A percentile compares a stretch with the other conserved stretches of the same genome.
These are phyloP conservation scores for Orbilia ellipsospora DNA, from an alignment of 2,329 filamentous ascomycete genomes.

Conservation along the genomic window DNA sequence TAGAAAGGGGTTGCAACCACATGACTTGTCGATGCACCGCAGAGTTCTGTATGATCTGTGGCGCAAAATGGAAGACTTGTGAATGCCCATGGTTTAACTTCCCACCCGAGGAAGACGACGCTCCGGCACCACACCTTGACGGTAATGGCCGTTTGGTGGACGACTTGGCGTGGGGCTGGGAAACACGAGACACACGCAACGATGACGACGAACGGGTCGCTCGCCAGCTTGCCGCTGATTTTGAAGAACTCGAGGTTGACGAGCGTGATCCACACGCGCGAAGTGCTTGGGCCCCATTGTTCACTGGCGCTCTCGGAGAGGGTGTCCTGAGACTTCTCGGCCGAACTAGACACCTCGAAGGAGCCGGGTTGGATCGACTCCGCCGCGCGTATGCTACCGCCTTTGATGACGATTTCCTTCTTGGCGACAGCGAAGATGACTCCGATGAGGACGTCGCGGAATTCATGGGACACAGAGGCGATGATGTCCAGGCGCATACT, in stretches of 20 bases:
- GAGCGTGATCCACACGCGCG: constrained; percentile 29
- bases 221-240: constrained; percentile 46
- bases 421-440: constrained; percentile 39
- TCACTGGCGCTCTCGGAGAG: constrained; percentile 46
- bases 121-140: constrained; percentile 37
- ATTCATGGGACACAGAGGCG: constrained; percentile 22
- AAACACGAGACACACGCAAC: constrained; percentile 28
- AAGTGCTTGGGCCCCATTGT: constrained; percentile 43
- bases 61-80: constrained; percentile 51
- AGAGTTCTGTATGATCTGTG: constrained; percentile 53
- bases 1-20: constrained; percentile 58
- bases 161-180: constrained; percentile 49
- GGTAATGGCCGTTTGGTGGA: constrained; percentile 32
- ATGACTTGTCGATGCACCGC: constrained; percentile 58
- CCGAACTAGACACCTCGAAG: constrained; percentile 46
- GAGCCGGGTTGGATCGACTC: constrained; percentile 42
- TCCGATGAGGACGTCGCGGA: constrained; percentile 41
- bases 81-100: constrained; percentile 55
- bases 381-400: constrained; percentile 43
- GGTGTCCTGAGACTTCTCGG: constrained; percentile 42
- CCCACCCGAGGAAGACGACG: constrained; percentile 52
- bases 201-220: constrained; percentile 46
- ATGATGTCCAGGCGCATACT: not conserved
- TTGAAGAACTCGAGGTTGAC: constrained; percentile 45
- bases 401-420: constrained; percentile 43